Base-by-base conservation (phyloP, 257 asterid genomes). In the Dorcoceras hygrometricum region DNA sequence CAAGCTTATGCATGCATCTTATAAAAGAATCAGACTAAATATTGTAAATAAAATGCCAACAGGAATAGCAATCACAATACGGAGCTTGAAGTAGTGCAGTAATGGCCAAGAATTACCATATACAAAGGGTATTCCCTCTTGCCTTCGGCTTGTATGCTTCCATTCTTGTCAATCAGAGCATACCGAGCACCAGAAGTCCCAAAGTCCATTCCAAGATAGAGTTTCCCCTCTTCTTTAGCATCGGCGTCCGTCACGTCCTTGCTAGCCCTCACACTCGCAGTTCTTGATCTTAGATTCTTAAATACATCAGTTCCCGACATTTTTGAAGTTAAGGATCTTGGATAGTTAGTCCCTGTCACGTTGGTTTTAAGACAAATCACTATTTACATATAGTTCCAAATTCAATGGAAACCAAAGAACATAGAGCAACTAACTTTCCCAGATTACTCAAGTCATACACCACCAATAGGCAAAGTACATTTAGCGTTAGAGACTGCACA, bases 161-260 rank as follows among this genome's bases (percentile, higher is more conserved):
- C 94, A 62, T 82, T 81, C 43, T 76, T 68, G 70, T 87, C 88
- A 65, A 91, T 85, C 64, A 89, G 62, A 55, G 94, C 82, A 67
- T 80, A 89, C 32, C 96, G 89, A 73, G 96, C 98, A 66, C 98
- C 98, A 5, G 98, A 89, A 3, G 98, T 91, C 63, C 98, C 98
- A 69, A 91, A 91, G 66, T 91, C 96, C 95, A 91, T 85, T 43
- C 98, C 98, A 31, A 91, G 94, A 81, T 89, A 91, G 69, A 89
- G 91, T 77, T 71, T 58, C 70, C 78, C 75, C 72, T 70, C 82
- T 2, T 4, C 73, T 67, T 75, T 74, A 59, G 70, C 50, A 69
- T 73, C 73, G 66, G 26, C 59, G 20, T 67, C 75, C 71, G 64
- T 76, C 27, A 25, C 67, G 19, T 32, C 68, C 55, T 73, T 64